Evolutionary conservation across 179 eudicot genomes (phyloP).

Genomic region (Amaranthus tricolor): DNA sequence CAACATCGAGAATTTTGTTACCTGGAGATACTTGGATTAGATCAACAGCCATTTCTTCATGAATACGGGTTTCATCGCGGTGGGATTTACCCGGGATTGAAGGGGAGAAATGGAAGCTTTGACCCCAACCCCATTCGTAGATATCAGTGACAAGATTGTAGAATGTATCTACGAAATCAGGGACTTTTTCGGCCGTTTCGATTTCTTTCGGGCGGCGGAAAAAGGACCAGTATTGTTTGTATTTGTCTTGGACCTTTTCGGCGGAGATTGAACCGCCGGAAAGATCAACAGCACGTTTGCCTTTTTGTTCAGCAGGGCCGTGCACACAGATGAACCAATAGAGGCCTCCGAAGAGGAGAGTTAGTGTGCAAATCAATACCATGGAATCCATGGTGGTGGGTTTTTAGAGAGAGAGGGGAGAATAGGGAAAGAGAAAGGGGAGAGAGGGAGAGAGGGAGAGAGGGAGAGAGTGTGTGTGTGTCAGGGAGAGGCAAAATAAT

Average conservation of each 20-base stretch:
- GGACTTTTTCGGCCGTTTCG: conserved; percentile 63
- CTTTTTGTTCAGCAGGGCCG: conserved; percentile 77
- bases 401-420: neutral
- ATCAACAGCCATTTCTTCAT: conserved; percentile 87
- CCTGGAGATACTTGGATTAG: conserved; percentile 53
- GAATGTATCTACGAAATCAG: conserved; percentile 79
- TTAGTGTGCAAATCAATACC: conserved; percentile 49
- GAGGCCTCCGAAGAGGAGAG: conserved; percentile 47
- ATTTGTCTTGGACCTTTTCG: conserved; percentile 67
- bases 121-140: conserved; percentile 99
- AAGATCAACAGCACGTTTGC: conserved; percentile 63
- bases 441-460: neutral
- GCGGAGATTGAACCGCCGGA: conserved; percentile 69
- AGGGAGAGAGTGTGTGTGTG: neutral
- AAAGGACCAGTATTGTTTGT: conserved; percentile 79
- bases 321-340: conserved; percentile 79
- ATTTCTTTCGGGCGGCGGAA: conserved; percentile 80
- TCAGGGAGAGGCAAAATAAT: too few species aligned
- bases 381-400: conserved; percentile 45
- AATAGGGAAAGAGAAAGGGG: neutral
- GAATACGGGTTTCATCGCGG: conserved; percentile 62
- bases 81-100: conserved; percentile 58
- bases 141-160: conserved; percentile 88
- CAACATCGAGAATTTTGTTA: conserved; percentile 59
- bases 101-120: conserved; percentile 84